Evolutionary conservation across 2,329 filamentous ascomycete species (phyloP).

Genomic region (Fusarium sororula): DNA sequence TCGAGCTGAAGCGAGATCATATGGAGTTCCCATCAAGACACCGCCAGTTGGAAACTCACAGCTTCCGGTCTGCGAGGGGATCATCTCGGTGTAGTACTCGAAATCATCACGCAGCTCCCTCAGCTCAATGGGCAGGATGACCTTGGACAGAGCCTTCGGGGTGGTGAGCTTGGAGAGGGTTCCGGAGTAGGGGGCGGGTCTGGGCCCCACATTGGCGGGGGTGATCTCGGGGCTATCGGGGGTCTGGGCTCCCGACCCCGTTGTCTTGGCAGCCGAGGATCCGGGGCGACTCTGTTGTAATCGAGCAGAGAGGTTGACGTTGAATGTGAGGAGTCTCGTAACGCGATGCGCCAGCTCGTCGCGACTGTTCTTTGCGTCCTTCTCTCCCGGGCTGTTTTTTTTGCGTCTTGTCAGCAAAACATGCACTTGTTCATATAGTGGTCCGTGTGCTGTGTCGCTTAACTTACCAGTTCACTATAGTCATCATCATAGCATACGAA

Average conservation of each 20-base stretch:
- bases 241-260: slow-evolving; percentile 21
- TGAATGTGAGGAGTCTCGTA: slow-evolving; percentile 47
- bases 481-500: slow-evolving; percentile 53
- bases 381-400: slow-evolving; percentile 45
- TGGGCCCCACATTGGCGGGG: slow-evolving; percentile 35
- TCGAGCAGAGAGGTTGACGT: slow-evolving; percentile 45
- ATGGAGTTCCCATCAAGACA: slow-evolving; percentile 22
- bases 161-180: slow-evolving; percentile 47
- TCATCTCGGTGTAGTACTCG: slow-evolving; percentile 45
- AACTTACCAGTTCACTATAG: slow-evolving; percentile 50
- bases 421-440: not conserved
- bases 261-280: slow-evolving; percentile 27
- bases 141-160: slow-evolving; percentile 44
- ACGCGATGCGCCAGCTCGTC: slow-evolving; percentile 48
- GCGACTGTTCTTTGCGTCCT: slow-evolving; percentile 49
- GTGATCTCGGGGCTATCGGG: slow-evolving; percentile 21
- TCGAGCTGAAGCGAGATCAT: slow-evolving; percentile 16
- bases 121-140: slow-evolving; percentile 45
- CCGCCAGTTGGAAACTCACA: slow-evolving; percentile 41
- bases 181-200: slow-evolving; percentile 40
- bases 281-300: slow-evolving; percentile 43
- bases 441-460: slow-evolving; percentile 1
- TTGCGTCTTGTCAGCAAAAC: not conserved
- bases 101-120: slow-evolving; percentile 46
- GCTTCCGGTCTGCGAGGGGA: slow-evolving; percentile 41